phyloP scores from a whole-genome alignment of 257 asterid genomes.

The Salvia hispanica region DNA sequence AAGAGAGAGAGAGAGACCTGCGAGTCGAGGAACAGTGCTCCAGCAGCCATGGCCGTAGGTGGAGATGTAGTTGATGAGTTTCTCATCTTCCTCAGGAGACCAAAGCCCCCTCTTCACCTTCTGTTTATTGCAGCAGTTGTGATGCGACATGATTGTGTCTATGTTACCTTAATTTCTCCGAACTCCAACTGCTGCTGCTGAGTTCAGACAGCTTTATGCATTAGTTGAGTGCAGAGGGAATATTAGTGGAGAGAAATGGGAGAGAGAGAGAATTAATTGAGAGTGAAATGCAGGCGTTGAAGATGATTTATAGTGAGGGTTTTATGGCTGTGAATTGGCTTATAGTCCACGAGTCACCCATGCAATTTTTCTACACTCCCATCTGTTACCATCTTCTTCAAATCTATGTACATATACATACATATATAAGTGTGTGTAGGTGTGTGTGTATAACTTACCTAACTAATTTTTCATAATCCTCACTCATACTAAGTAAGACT shows the following conservation, averaged over 20 bases:
- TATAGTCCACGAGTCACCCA: no score
- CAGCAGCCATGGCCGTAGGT: constrained; percentile 43
- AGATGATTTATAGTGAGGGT: constrained; percentile 29
- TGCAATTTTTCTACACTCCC: no score
- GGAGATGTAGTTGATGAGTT: constrained; percentile 34
- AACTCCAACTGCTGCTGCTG: not conserved
- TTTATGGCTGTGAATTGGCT: no score
- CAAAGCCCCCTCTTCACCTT: constrained; percentile 46
- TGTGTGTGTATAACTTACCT: no score
- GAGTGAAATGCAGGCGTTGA: constrained; percentile 21
- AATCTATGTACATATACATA: no score
- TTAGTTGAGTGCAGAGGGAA: not conserved
- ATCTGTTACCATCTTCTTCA: no score
- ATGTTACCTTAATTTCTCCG: not conserved
- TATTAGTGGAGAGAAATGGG: not conserved
- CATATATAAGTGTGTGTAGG: no score
- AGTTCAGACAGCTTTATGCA: no score
- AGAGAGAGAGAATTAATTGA: not conserved
- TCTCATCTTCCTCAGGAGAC: constrained; percentile 50
- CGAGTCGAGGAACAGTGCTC: constrained; percentile 28
- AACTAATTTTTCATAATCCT: no score
- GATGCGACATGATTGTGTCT: constrained; percentile 11
- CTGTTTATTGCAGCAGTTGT: constrained; percentile 41
- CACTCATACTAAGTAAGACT: no score
- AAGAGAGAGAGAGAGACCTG: no score